These are phyloP conservation scores for Psidium guajava DNA, from an alignment of 345 rosid species.

Conservation along the genomic window DNA sequence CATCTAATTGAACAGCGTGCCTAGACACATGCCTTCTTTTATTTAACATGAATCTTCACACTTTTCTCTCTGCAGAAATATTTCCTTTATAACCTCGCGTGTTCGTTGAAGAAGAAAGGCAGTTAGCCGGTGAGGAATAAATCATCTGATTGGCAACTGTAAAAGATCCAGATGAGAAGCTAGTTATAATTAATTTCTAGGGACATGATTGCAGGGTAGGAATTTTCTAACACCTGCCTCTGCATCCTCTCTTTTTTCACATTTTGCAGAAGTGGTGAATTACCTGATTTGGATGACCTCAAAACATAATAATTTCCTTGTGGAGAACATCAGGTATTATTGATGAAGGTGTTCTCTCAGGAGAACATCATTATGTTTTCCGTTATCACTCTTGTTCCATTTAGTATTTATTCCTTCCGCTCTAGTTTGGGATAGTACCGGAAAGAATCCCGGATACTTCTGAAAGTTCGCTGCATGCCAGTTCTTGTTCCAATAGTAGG, in stretches of 20 bases:
- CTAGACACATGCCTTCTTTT: not conserved
- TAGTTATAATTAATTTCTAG: not conserved
- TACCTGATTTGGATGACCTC: not conserved
- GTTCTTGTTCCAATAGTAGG: not conserved
- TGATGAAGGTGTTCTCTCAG: not conserved
- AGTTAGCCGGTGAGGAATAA: not conserved
- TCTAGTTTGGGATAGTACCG: not conserved
- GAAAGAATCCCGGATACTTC: not conserved
- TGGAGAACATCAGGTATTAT: not conserved
- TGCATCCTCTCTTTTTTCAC: not conserved
- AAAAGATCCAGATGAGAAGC: not conserved
- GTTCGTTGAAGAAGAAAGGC: not conserved
- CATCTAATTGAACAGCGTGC: not conserved
- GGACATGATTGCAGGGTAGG: not conserved
- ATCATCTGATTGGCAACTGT: not conserved
- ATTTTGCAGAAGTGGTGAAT: not conserved
- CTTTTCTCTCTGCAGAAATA: not conserved
- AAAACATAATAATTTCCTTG: not conserved
- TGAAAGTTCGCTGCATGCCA: not conserved
- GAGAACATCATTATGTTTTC: not conserved
- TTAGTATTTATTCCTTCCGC: not conserved
- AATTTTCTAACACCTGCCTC: not conserved
- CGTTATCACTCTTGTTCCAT: not conserved
- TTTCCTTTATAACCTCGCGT: not conserved
- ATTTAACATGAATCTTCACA: not conserved